Evolutionary conservation across 2,329 filamentous ascomycete genomes (phyloP), one percentile per base, ranked within the genome.

Genomic region (Arthroderma sp.): DNA sequence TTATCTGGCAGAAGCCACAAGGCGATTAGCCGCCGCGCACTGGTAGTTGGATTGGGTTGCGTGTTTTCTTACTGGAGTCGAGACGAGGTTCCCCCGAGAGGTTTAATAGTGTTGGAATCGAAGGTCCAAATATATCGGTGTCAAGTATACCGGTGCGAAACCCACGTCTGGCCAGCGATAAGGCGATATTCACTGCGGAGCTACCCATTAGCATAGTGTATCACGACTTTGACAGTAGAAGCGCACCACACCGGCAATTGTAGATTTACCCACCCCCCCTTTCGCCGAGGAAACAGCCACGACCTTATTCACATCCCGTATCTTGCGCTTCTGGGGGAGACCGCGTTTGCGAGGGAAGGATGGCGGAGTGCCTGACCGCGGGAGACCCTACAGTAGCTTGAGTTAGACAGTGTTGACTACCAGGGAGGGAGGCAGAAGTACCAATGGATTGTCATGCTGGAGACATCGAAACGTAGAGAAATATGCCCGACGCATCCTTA

Each of bases 221-320:
- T 3, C 8, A 36, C 29, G 11, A 27, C 9, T 36, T 10, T 28
- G 8, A 30, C n/a, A 7, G 45, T 5, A 32, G 6, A 36, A 45
- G 34, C 10, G 45, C 7, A 32, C 62, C 65, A 43, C 57, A 85
- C 85, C 83, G 48, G 89, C 82, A 38, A 96, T 80, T 5, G 91
- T 98, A 54, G 86, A 94, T 62, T 98, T 98, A 1, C 91, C 91
- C 0, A 98, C 91, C n/a, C 91, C 91, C 2, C 91, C 91, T 60
- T 98, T 98, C 9, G 91, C 91, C 1, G 88, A 96, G 3, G 87
- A 94, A 9, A 98, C 86, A n/a, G 88, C 87, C 48, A 98, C 78
- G n/a, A 95, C 80, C 61, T 94, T 94, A 52, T 79, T 76, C 27
- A 98, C 89, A 60, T 88, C 80, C 28, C 76, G 75, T 54, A 98